A percentile compares a stretch with the other conserved stretches of the same genome.
These are phyloP conservation scores for Yamadazyma dushanensis DNA, from an alignment of 1,139 yeast genomes.

Conservation along the genomic window DNA sequence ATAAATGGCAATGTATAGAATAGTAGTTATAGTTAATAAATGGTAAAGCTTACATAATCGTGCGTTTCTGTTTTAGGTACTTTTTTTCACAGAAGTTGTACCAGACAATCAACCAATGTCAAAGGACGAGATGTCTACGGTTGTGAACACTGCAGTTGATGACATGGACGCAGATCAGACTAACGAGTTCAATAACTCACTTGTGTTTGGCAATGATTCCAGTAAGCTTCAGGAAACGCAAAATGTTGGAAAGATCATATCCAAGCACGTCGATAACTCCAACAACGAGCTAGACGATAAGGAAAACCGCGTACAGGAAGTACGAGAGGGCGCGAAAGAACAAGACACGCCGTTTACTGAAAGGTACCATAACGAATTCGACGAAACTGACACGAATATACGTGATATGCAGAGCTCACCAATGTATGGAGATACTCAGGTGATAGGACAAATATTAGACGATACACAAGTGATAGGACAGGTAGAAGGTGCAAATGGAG, in stretches of 20 bases:
- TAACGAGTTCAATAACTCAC: constrained; percentile 20
- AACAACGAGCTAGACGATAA: not conserved
- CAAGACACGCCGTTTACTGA: not conserved
- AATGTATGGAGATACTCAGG: not conserved
- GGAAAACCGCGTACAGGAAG: constrained; percentile 1
- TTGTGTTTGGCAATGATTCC: constrained; percentile 24
- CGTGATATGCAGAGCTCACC: constrained; percentile 1
- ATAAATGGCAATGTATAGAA: too few species aligned
- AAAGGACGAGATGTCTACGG: too few species aligned
- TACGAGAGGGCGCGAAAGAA: not conserved
- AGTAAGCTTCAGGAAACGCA: constrained; percentile 6
- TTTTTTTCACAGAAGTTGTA: too few species aligned
- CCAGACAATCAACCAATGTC: too few species aligned
- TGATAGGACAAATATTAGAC: not conserved
- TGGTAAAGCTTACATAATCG: too few species aligned
- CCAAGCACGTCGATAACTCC: not conserved
- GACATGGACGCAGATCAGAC: constrained; percentile 11
- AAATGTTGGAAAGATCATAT: constrained; percentile 5
- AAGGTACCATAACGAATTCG: constrained; percentile 4
- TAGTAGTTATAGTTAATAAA: too few species aligned
- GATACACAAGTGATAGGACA: constrained; percentile 5
- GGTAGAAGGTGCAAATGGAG: not conserved
- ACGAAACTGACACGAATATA: constrained; percentile 3
- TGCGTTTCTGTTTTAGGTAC: too few species aligned
- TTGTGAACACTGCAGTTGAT: not conserved